A percentile compares a stretch with the other conserved stretches of the same genome.
These are phyloP conservation scores for Rhizoctonia solani DNA, from an alignment of 1,284 basidiomycete species.

Conservation along the genomic window DNA sequence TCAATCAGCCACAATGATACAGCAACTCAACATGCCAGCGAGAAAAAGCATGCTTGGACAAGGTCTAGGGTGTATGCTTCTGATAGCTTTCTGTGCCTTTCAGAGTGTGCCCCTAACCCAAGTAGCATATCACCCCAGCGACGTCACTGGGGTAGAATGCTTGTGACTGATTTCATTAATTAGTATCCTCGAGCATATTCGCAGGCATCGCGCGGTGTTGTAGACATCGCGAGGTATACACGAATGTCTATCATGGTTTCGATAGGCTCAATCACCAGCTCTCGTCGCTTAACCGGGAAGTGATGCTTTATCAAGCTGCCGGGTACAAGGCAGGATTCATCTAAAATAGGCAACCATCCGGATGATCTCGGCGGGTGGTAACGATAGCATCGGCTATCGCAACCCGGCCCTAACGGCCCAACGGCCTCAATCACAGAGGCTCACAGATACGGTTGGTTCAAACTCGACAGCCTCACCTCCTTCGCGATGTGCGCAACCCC, in stretches of 20 bases:
- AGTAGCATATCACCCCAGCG: background rate
- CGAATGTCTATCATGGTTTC: background rate
- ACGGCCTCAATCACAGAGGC: slow-evolving; percentile 1
- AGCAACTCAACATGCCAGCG: background rate
- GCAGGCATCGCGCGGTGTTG: background rate
- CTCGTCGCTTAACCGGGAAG: slow-evolving; percentile 6
- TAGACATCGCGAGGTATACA: background rate
- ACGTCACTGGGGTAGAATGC: background rate
- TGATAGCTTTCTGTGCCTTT: background rate
- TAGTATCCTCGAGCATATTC: background rate
- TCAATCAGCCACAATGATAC: background rate
- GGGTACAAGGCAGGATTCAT: background rate
- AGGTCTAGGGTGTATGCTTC: background rate
- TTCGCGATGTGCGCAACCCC: background rate
- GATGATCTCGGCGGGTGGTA: slow-evolving; percentile 10
- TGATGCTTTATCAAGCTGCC: slow-evolving; percentile 18
- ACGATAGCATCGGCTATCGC: background rate
- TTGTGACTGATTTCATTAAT: background rate
- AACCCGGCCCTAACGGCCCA: background rate
- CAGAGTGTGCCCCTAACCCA: background rate
- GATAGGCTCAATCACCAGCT: background rate
- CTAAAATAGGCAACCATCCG: slow-evolving; percentile 1
- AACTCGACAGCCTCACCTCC: background rate
- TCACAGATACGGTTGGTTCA: background rate
- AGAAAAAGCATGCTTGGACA: background rate